Conservation (phyloP, 768 basidiomycete species). For the Phallus indusiatus region DNA sequence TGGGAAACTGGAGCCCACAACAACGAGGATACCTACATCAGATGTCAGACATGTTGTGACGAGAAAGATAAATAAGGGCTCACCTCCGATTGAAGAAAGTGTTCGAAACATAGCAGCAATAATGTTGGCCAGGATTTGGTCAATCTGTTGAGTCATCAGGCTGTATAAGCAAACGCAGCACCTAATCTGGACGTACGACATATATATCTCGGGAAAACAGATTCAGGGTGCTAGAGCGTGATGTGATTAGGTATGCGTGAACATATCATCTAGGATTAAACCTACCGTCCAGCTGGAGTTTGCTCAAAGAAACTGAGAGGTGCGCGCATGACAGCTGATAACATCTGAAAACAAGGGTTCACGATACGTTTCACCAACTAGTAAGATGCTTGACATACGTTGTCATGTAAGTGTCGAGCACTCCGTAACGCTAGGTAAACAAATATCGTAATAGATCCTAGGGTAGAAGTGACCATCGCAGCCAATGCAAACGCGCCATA, state of each 20-base stretch:
- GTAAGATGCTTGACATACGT: constrained; percentile 31
- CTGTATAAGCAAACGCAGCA: not conserved
- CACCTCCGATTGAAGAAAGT: constrained; percentile 44
- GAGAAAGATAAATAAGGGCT: not conserved
- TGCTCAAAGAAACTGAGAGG: constrained; percentile 85
- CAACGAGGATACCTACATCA: constrained; percentile 28
- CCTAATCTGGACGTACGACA: constrained; percentile 27
- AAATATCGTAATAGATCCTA: constrained; percentile 38
- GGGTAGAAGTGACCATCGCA: constrained; percentile 32
- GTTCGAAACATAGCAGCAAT: constrained; percentile 67
- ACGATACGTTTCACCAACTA: not conserved
- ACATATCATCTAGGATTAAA: not conserved
- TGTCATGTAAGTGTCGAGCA: constrained; percentile 67
- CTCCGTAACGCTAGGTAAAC: constrained; percentile 70
- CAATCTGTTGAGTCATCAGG: constrained; percentile 34
- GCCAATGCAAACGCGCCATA: constrained; percentile 65
- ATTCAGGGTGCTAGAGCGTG: constrained; percentile 59
- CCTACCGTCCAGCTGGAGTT: constrained; percentile 76
- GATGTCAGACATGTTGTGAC: constrained; percentile 26
- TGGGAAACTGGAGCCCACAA: constrained; percentile 79
- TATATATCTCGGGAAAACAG: constrained; percentile 86
- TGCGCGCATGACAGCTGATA: constrained; percentile 69
- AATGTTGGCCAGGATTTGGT: constrained; percentile 72
- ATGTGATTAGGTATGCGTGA: not conserved
- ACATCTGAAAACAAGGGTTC: constrained; percentile 48